Base-by-base conservation (phyloP, 139 green algal species). In the Cymbomonas tetramitiformis region DNA sequence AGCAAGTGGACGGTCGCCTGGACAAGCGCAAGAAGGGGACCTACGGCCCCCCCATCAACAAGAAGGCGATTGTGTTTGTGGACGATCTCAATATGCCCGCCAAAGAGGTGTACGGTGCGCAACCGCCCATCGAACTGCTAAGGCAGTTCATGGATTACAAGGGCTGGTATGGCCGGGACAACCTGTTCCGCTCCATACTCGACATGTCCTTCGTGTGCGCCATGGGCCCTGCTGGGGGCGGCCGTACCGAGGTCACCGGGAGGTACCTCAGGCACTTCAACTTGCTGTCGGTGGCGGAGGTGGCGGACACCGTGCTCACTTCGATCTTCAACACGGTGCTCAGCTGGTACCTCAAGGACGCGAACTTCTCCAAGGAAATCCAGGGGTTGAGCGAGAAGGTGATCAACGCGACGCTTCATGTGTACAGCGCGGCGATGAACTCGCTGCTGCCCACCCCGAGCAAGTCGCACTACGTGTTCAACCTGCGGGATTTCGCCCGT, bases 61-160 rank as follows among this genome's bases (percentile, higher is more conserved):
- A 75, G 49, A 34, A 33, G 12, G 31, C n/a, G 30, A 39, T 67
- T 2, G 43, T 75, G 34, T 70, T 75, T 34, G 62, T 75, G 12
- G 67, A 75, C 56, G 67, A 75, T 36, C 67, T 75, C 10, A 75
- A 75, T 57, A 75, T 75, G 67, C 67, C 67, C 10, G 6, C 46
- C 26, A 34, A 56, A 38, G 67, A 75, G 61, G 30, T 21, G 33
- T 75, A 70, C 67, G 67, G 67, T 30, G 67, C 67, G 40, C 67
- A 75, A 61, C 67, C 67, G 8, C 67, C 67, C 6, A 66, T 75
- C 56, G 67, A 75, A 57, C 50, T 75, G 29, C 43, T 75, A n/a
- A 47, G 67, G 7, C 67, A 75, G 61, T 75, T 65, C 36, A 61
- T 65, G 62, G 67, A 75, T 48, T 46, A 75, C 61, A 33, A 21